Evolutionary conservation across 305 asterid species (phyloP), one percentile per base, ranked within the genome.

Genomic region (Ilex paraguariensis): DNA sequence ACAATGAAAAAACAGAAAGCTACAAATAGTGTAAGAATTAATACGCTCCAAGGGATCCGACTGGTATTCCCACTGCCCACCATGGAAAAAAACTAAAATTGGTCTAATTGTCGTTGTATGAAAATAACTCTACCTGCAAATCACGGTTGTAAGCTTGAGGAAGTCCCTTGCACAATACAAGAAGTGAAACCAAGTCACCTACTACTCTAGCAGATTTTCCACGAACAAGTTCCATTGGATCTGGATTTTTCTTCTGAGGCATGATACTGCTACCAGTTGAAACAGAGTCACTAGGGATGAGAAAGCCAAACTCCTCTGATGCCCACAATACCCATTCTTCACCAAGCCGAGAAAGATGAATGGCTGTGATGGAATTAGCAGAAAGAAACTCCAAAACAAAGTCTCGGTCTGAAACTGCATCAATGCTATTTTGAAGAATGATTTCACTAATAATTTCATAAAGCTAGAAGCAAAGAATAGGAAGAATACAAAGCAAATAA

Each of bases 241-340:
- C 99, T 57, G 99, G 99, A 75, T 90, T 93, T 81, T 93, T 90
- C 81, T 90, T 93, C 82, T 93, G 99, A 59, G 97, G 97, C 99
- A 93, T 93, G 79, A 93, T 93, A 69, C 97, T 93, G 83, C 97
- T 93, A 66, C 99, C 99, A 33, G 99, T 93, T 53, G 99, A 93
- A 68, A 93, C 97, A 39, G 90, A 76, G 75, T 90, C 99, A 83
- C 96, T 86, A 51, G 99, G 99, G 60, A 75, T 90, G 66, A 93
- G 68, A 63, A 90, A 93, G 48, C 97, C 99, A 72, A 90, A 90
- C 77, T 93, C 99, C 68, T 93, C 99, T n/a, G 97, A 90, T 32
- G 99, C 99, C 99, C 96, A 93, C 72, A 93, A 67, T 60, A 93
- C 96, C 99, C 97, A 93, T 77, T 93, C 99, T 84, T 93, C 99